Evolutionary conservation across 441 rosid genomes (phyloP).

Genomic region (Gossypium davidsonii): DNA sequence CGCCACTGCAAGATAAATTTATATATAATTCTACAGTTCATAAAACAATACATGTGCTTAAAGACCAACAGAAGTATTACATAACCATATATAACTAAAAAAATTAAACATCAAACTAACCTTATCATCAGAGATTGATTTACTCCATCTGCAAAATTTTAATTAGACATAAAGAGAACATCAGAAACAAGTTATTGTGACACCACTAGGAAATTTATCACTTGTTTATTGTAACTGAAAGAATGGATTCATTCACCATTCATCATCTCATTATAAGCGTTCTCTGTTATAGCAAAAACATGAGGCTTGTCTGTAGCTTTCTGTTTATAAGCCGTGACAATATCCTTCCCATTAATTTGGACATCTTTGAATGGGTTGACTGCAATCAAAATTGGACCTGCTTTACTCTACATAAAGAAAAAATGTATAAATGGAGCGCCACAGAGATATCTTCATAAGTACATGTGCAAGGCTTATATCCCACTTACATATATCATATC

Average conservation of each 20-base stretch:
- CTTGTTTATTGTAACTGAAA: conserved; percentile 3
- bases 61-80: conserved; percentile 3
- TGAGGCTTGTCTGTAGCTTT: conserved; percentile 65
- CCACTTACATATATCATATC: conserved; percentile 81
- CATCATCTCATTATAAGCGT: conserved; percentile 89
- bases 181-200: conserved; percentile 17
- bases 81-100: not conserved
- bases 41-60: conserved; percentile 1
- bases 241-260: conserved; percentile 45
- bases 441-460: conserved; percentile 10
- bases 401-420: conserved; percentile 61
- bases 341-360: conserved; percentile 56
- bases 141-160: conserved; percentile 49
- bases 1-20: conserved; percentile 60
- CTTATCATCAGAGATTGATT: conserved; percentile 76
- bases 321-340: conserved; percentile 52
- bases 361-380: conserved; percentile 78
- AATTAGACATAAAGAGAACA: conserved; percentile 11
- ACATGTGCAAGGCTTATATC: not conserved
- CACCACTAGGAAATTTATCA: conserved; percentile 8
- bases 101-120: conserved; percentile 27
- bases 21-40: conserved; percentile 7
- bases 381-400: conserved; percentile 86
- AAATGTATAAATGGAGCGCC: conserved; percentile 14
- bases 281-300: conserved; percentile 73